phyloP scores from a whole-genome alignment of 768 basidiomycete species.

The Boletus eberwhitei region DNA sequence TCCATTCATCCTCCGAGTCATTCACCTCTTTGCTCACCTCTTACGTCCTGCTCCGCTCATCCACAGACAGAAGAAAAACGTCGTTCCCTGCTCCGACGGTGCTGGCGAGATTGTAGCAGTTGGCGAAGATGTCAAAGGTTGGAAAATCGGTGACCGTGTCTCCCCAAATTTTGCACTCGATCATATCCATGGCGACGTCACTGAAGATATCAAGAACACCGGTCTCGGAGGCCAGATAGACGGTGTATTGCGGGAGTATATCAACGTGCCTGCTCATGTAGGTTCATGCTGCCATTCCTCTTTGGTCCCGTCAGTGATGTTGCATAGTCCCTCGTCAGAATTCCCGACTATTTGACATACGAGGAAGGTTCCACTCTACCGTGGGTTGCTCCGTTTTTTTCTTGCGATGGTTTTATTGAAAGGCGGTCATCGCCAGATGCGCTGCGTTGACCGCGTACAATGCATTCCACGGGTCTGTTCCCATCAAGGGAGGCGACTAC shows the following conservation, averaged over 20 bases:
- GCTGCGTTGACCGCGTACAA: slow-evolving; percentile 67
- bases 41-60: slow-evolving; percentile 19
- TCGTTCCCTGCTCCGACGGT: slow-evolving; percentile 44
- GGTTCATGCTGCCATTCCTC: background rate
- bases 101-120: slow-evolving; percentile 55
- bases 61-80: slow-evolving; percentile 23
- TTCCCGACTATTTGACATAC: slow-evolving; percentile 57
- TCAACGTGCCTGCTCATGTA: slow-evolving; percentile 46
- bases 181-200: slow-evolving; percentile 45
- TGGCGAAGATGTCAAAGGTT: slow-evolving; percentile 38
- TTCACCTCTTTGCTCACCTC: slow-evolving; percentile 25
- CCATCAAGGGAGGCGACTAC: slow-evolving; percentile 56
- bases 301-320: background rate
- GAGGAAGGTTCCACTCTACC: slow-evolving; percentile 66
- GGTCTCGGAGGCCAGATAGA: slow-evolving; percentile 46
- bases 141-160: slow-evolving; percentile 57
- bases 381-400: slow-evolving; percentile 28
- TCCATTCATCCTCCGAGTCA: background rate
- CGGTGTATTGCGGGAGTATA: slow-evolving; percentile 55
- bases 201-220: slow-evolving; percentile 32
- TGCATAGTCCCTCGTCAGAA: slow-evolving; percentile 43
- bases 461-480: slow-evolving; percentile 45
- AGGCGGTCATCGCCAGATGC: slow-evolving; percentile 33
- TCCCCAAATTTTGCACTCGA: slow-evolving; percentile 50
- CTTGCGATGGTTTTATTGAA: background rate